Base-by-base conservation (phyloP, 257 asterid genomes). In the Anisodus tanguticus region DNA sequence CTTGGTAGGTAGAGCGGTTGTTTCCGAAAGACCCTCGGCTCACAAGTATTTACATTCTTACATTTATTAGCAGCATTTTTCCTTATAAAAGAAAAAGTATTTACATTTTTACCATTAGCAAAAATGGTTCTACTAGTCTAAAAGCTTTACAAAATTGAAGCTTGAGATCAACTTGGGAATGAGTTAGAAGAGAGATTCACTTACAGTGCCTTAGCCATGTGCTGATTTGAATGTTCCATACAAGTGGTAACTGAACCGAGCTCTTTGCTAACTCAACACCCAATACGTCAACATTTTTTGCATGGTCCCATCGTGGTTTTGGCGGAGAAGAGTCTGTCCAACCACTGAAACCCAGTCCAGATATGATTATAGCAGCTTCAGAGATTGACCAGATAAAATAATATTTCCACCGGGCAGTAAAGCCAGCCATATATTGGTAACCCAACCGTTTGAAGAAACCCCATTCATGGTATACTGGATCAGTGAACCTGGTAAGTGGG, bases 211-310 rank as follows among this genome's bases (percentile, higher is more conserved):
- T 88, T 84, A 97, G 94, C 99, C 99, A 97, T 86, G 99, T 97
- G 94, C 98, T 97, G 91, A 95, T 98, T 97, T 95, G 99, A 87
- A 97, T 94, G 88, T 97, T 97, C 99, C 99, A 97, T 55, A 92
- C 96, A 72, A 91, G 94, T 15, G 99, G 99, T 82, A 95, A 58
- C 88, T 91, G 94, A 84, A 94, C 99, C n/a, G 99, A 87, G 90
- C 99, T 97, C 91, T 62, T 93, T 35, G 99, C 94, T 88, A 97
- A 87, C 86, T 97, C 99, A 86, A 95, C 97, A 49, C 98, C 98
- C 85, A 95, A 87, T 85, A 97, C 79, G 81, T 95, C 98, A 55
- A 97, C 98, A 88, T 95, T 97, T 87, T 88, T 97, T 6, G 99
- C 99, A 83, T 95, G 97, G 87, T 97, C 98, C 98, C 98, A 97